A percentile compares a stretch with the other conserved stretches of the same genome.
Evolutionary conservation across 148 eudicot genomes (phyloP).

Genomic region (Polygonum maritimum): DNA sequence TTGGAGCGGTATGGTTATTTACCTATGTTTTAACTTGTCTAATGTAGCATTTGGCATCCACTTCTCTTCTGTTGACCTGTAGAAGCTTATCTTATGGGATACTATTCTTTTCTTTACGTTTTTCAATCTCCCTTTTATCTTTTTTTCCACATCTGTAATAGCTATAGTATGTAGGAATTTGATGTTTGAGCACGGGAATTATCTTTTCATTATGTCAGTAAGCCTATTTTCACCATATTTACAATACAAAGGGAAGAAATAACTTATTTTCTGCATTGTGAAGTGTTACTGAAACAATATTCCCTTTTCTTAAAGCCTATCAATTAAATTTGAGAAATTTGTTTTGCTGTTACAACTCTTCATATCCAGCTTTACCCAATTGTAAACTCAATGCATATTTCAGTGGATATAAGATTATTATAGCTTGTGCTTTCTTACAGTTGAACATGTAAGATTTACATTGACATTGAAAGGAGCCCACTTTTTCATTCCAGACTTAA

Average conservation of each 20-base stretch:
- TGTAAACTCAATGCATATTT: not conserved
- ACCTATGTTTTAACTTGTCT: not conserved
- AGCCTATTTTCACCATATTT: not conserved
- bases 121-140: not conserved
- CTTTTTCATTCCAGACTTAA: not conserved
- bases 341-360: not conserved
- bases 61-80: not conserved
- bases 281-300: not conserved
- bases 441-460: not conserved
- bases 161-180: not conserved
- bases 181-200: not conserved
- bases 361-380: not conserved
- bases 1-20: slow-evolving; percentile 77
- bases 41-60: not conserved
- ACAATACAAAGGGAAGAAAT: not conserved
- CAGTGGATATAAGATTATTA: not conserved
- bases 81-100: not conserved
- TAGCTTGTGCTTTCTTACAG: not conserved
- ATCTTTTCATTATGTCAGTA: not conserved
- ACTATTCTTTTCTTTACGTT: not conserved
- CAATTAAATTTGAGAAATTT: not conserved
- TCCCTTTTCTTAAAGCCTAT: not conserved
- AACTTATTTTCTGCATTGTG: not conserved
- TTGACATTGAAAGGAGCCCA: not conserved
- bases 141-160: not conserved